Evolutionary conservation across 768 basidiomycete species (phyloP), one percentile per base, ranked within the genome.

Genomic region (Rhodotorula taiwanensis): DNA sequence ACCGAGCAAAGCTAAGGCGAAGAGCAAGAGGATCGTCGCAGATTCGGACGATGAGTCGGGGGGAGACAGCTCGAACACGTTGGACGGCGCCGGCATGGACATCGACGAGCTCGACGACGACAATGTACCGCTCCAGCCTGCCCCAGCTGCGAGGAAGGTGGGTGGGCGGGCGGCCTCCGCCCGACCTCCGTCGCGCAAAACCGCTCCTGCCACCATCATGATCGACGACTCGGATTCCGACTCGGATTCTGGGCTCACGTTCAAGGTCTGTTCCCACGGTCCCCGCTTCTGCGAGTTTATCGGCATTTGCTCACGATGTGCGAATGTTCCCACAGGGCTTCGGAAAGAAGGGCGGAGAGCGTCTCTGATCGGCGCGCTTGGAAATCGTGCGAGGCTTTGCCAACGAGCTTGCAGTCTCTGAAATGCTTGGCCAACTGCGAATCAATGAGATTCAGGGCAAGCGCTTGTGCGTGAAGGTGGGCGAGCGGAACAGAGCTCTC

Each of bases 191-290:
- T 30, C 54, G 21, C 58, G 64, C 23, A 61, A 66, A 31, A 45
- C 55, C 3, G 53, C 58, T 0, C 28, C 55, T 10, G 36, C 44
- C n/a, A 66, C 60, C 2, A 44, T 66, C 55, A 45, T 60, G 41
- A 54, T 66, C 47, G 59, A 61, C 52, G 64, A 66, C 27, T 58
- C 55, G 43, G 60, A 58, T 2, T 66, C 64, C 1, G 59, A 66
- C 21, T 60, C 59, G 7, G 64, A 65, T 30, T 60, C 59, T 8
- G 64, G 64, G 2, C 33, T 53, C 45, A 66, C 59, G 13, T 66
- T 66, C 64, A 61, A 66, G 64, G 64, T 66, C 34, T 34, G 64
- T 39, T 5, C 7, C 5, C n/a, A 4, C 31, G 3, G 18, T 28
- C n/a, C 7, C 45, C 43, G 31, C 9, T 21, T 27, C n/a, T 1